Conservation (phyloP, 805 yeast species). For the Candida chauliodis region DNA sequence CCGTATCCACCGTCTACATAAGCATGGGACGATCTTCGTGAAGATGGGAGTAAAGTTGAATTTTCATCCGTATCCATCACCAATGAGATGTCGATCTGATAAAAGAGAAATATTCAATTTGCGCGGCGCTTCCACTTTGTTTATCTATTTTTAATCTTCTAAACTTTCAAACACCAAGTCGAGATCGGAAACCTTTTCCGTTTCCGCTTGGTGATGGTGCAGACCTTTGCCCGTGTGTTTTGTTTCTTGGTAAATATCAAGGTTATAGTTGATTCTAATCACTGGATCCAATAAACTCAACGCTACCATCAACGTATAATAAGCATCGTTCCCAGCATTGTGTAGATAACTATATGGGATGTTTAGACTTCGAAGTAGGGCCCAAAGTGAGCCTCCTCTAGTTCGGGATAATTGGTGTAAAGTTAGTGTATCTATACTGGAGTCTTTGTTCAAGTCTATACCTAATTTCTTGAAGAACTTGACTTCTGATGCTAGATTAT, state of each 20-base stretch:
- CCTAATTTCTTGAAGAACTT: constrained; percentile 47
- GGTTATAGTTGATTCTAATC: constrained; percentile 18
- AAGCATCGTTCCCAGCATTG: constrained; percentile 72
- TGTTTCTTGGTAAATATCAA: constrained; percentile 14
- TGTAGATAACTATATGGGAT: constrained; percentile 61
- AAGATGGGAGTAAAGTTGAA: constrained; percentile 7
- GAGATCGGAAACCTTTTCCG: neutral
- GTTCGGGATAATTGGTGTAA: constrained; percentile 40
- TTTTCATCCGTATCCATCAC: constrained; percentile 2
- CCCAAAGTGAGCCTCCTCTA: constrained; percentile 43
- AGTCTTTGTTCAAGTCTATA: constrained; percentile 39
- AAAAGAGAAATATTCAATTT: neutral
- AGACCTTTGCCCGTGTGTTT: constrained; percentile 2
- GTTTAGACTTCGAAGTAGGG: constrained; percentile 41
- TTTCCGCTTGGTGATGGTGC: constrained; percentile 3
- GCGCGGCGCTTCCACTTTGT: too few species aligned
- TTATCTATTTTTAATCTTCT: neutral
- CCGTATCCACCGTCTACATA: constrained; percentile 36
- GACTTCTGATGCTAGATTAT: constrained; percentile 53
- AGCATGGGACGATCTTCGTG: constrained; percentile 16
- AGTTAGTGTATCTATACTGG: constrained; percentile 45
- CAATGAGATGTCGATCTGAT: neutral
- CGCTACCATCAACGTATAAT: constrained; percentile 53
- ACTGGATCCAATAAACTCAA: constrained; percentile 50
- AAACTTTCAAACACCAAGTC: too few species aligned